Conservation (phyloP, 106 monocot species). For the Cymbidium sinense region DNA sequence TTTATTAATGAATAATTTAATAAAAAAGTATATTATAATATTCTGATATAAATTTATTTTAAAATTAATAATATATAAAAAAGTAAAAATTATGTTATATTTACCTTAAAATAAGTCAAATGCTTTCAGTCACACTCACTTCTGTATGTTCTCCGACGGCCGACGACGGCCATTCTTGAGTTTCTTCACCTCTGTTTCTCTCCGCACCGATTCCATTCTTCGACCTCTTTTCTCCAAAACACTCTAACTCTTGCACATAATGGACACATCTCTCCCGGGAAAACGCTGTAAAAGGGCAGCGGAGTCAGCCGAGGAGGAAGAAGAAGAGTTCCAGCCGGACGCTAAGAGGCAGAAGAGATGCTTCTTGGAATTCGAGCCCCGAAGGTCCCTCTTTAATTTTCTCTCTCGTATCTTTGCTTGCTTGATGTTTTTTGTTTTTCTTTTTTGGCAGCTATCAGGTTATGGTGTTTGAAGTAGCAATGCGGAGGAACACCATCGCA, state of each 20-base stretch:
- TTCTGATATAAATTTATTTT: no score
- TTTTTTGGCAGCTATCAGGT: slow-evolving; percentile 41
- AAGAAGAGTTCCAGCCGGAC: background rate
- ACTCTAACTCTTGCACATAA: background rate
- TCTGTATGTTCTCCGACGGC: no score
- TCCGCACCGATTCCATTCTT: background rate
- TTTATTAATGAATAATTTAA: no score
- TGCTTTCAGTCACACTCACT: no score
- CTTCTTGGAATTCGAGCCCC: slow-evolving; percentile 1
- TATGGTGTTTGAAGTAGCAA: slow-evolving; percentile 41
- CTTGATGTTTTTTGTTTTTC: background rate
- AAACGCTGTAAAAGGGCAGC: background rate
- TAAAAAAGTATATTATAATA: no score
- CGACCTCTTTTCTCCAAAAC: background rate
- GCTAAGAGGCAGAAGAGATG: slow-evolving; percentile 5
- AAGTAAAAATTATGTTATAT: no score
- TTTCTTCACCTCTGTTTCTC: background rate
- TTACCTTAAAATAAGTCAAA: no score
- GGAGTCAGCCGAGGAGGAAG: background rate
- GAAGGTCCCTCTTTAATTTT: background rate
- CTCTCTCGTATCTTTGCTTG: background rate
- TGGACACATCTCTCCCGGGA: background rate
- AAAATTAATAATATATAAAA: no score
- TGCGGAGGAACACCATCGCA: slow-evolving; percentile 70
- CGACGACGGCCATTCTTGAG: background rate